phyloP scores from a whole-genome alignment of 192 early-diverging fungal genomes.

The Coemansia guatemalensis region DNA sequence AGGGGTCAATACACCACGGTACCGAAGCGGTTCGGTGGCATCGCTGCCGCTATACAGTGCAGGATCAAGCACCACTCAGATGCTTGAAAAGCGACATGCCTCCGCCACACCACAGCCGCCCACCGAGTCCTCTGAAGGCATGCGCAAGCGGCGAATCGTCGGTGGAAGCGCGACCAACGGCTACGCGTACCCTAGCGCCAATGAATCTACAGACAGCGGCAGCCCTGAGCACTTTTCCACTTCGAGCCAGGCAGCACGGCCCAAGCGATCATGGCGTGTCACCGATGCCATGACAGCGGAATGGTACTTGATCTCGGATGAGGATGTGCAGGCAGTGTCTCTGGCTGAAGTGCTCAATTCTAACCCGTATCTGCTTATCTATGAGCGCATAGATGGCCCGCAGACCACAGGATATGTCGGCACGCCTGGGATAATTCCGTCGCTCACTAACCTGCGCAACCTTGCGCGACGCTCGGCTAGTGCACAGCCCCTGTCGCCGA shows the following conservation, averaged over 20 bases:
- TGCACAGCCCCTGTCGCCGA: conserved; percentile 18
- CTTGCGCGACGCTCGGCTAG: conserved; percentile 42
- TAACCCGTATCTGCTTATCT: conserved; percentile 73
- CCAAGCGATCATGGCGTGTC: conserved; percentile 47
- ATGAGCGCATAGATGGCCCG: conserved; percentile 57
- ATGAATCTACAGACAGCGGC: conserved; percentile 20
- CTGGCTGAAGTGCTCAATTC: conserved; percentile 63
- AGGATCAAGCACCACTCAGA: conserved; percentile 6
- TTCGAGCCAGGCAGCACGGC: conserved; percentile 16
- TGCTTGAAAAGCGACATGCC: conserved; percentile 25
- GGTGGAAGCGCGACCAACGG: conserved; percentile 21
- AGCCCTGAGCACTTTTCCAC: conserved; percentile 11
- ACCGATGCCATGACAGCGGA: conserved; percentile 50
- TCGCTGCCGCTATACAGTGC: conserved; percentile 17
- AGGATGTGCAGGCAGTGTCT: conserved; percentile 61
- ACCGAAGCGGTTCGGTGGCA: conserved; percentile 33
- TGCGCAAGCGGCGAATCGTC: conserved; percentile 43
- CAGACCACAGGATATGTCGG: conserved; percentile 27
- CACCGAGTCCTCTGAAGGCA: conserved; percentile 17
- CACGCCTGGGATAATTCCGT: conserved; percentile 42
- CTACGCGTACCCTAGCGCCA: conserved; percentile 4
- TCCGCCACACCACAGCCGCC: conserved; percentile 15
- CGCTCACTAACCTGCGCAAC: conserved; percentile 44
- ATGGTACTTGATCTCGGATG: conserved; percentile 73
- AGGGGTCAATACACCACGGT: conserved; percentile 48